Evolutionary conservation across 1,139 yeast species (phyloP).

Genomic region (Hemisphaericaspora lyxosophila): DNA sequence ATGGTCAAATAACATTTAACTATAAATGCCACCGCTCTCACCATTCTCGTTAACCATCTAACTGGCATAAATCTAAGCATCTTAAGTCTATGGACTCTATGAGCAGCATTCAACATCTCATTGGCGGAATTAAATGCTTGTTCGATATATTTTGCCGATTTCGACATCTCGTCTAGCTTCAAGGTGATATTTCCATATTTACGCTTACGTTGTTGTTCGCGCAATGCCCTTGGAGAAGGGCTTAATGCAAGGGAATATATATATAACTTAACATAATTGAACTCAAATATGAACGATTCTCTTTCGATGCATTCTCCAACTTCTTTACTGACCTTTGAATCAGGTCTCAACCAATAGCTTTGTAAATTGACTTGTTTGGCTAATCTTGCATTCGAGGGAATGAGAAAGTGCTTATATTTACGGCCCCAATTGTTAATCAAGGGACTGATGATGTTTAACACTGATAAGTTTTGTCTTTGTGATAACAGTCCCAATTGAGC

Average conservation of each 20-base stretch:
- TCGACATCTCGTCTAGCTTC: constrained; percentile 67
- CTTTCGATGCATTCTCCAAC: constrained; percentile 50
- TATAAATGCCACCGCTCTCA: constrained; percentile 87
- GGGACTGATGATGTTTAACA: constrained; percentile 72
- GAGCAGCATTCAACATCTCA: constrained; percentile 71
- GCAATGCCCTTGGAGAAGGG: constrained; percentile 34
- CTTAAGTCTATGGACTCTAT: constrained; percentile 63
- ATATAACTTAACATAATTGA: constrained; percentile 78
- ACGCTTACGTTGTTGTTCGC: constrained; percentile 19
- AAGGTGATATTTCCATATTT: constrained; percentile 30
- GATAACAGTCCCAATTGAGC: constrained; percentile 54
- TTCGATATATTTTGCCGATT: constrained; percentile 75
- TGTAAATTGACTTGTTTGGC: constrained; percentile 29
- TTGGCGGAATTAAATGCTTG: constrained; percentile 84
- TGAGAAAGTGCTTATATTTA: constrained; percentile 56
- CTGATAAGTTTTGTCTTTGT: constrained; percentile 68
- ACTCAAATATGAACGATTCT: constrained; percentile 78
- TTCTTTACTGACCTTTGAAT: constrained; percentile 39
- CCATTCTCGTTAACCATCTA: constrained; percentile 84
- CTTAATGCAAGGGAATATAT: constrained; percentile 81
- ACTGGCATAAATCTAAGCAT: constrained; percentile 80
- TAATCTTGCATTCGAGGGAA: constrained; percentile 40
- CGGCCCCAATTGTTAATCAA: constrained; percentile 76
- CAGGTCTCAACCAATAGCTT: constrained; percentile 35
- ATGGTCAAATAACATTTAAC: constrained; percentile 79